Percentiles rank a stretch among this genome's conserved stretches.
phyloP scores from a whole-genome alignment of 805 yeast genomes.

The Pichia heedii region DNA sequence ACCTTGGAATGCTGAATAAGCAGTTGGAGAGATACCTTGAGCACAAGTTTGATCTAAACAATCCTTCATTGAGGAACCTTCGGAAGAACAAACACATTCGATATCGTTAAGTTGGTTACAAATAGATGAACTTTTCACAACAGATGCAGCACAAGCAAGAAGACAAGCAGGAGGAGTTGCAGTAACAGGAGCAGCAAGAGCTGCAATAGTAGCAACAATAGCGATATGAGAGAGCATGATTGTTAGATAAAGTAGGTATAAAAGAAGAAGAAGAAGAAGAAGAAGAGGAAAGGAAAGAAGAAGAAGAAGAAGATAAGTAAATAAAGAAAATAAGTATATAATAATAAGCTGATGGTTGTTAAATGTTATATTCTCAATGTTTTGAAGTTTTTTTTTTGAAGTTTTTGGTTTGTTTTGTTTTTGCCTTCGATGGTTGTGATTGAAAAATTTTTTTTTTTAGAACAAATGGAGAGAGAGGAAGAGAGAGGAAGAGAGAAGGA shows the following conservation, averaged over 20 bases:
- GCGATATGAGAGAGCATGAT: constrained; percentile 12
- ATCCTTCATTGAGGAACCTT: constrained; percentile 41
- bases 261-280: neutral
- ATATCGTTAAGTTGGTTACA: constrained; percentile 58
- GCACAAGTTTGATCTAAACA: constrained; percentile 72
- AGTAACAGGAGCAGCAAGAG: constrained; percentile 33
- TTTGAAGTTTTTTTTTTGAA: neutral
- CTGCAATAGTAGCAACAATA: constrained; percentile 28
- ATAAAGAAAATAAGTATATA: neutral
- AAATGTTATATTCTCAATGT: neutral
- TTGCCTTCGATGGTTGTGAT: too few relatives aligned
- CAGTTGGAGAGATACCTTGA: constrained; percentile 45
- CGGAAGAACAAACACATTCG: constrained; percentile 56
- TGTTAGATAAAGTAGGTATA: neutral
- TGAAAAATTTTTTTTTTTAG: too few relatives aligned
- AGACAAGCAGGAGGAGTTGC: constrained; percentile 87
- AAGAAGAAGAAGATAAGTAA: neutral
- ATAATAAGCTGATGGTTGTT: neutral
- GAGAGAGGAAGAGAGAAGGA: too few relatives aligned
- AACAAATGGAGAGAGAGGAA: too few relatives aligned
- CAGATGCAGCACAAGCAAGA: constrained; percentile 77
- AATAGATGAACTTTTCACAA: constrained; percentile 40
- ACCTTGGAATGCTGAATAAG: constrained; percentile 47
- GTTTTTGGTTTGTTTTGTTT: neutral
- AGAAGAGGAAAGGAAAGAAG: neutral